Percentiles rank a stretch among this genome's conserved stretches.
Evolutionary conservation across 345 rosid species (phyloP).

Genomic region (Microthlaspi erraticum): DNA sequence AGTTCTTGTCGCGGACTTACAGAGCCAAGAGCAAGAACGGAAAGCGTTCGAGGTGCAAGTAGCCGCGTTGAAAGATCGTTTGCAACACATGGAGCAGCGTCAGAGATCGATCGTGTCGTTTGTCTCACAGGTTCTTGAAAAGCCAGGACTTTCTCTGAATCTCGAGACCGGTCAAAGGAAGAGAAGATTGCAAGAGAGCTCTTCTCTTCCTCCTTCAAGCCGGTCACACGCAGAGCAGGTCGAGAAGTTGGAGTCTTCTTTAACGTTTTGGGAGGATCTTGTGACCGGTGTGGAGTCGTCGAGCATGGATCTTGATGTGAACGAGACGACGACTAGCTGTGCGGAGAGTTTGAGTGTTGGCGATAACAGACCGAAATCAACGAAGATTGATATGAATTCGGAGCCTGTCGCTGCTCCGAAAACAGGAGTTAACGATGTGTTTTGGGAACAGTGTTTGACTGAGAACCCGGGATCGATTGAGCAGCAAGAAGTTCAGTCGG

Average conservation of each 20-base stretch:
- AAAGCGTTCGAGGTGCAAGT: constrained; percentile 63
- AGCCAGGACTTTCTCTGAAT: constrained; percentile 64
- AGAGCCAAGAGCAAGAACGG: constrained; percentile 61
- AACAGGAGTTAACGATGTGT: constrained; percentile 82
- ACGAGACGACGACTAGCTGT: constrained; percentile 73
- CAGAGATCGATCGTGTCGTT: constrained; percentile 63
- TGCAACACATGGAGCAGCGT: constrained; percentile 61
- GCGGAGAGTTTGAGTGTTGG: constrained; percentile 61
- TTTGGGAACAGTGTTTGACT: constrained; percentile 97
- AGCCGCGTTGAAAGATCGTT: constrained; percentile 62
- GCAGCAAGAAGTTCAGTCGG: constrained; percentile 72
- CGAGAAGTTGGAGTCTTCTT: constrained; percentile 68
- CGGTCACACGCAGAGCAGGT: constrained; percentile 40
- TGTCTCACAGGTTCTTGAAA: constrained; percentile 60
- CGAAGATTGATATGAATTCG: constrained; percentile 84
- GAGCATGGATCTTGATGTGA: constrained; percentile 55
- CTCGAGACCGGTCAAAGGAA: constrained; percentile 67
- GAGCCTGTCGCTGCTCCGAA: constrained; percentile 61
- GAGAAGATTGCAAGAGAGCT: constrained; percentile 59
- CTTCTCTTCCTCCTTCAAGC: constrained; percentile 28
- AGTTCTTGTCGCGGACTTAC: constrained; percentile 55
- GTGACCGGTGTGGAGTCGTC: constrained; percentile 32
- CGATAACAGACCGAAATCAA: constrained; percentile 58
- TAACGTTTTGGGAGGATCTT: constrained; percentile 75
- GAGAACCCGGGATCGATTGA: constrained; percentile 90